Base-by-base conservation (phyloP, 2,329 filamentous ascomycete genomes). In the Gyromitra esculenta region DNA sequence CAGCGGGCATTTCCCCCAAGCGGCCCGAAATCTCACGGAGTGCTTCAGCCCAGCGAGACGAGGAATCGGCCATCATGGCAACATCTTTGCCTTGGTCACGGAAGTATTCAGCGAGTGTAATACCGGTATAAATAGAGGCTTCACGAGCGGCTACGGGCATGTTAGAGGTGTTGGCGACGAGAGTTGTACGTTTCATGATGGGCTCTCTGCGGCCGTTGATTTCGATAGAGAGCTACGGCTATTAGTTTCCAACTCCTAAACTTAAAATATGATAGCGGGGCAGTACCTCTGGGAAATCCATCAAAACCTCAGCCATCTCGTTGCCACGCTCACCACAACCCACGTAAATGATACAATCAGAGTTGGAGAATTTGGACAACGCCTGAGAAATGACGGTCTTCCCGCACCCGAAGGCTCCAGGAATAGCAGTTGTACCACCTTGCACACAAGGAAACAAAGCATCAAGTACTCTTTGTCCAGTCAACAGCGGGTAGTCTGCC, bases 331-430 rank as follows among this genome's bases (percentile, higher is more conserved):
- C 96, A 81, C 94, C 85, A 83, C 88, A 91, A 76, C 96, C 96
- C 77, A 99, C 96, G 84, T 99, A 99, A 81, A 99, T 92, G 81
- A 99, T 99, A 82, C 98, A 93, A 84, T 99, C 96, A 84, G 92
- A 96, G 90, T 99, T 99, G 83, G 96, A 99, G 87, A 99, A 99
- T 86, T 99, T 99, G 85, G 96, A 99, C 79, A 99, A 92, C 77
- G 93, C 97, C 86, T 99, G 96, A 82, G 91, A 94, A 85, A 99
- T 99, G 86, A 99, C 96, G 82, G 96, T 99, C 90, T 99, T 99
- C 83, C 96, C 96, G 83, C 96, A 99, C 80, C 96, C 96, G 84
- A 99, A 99, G 85, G 96, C 96, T 83, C 96, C 96, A 35, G 96
- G 96, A 83, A 99, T 99, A 83, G 95, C 97, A 80, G 98, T 94